phyloP scores from a whole-genome alignment of 352 stramenopile genomes.

The Phytophthora meadii region DNA sequence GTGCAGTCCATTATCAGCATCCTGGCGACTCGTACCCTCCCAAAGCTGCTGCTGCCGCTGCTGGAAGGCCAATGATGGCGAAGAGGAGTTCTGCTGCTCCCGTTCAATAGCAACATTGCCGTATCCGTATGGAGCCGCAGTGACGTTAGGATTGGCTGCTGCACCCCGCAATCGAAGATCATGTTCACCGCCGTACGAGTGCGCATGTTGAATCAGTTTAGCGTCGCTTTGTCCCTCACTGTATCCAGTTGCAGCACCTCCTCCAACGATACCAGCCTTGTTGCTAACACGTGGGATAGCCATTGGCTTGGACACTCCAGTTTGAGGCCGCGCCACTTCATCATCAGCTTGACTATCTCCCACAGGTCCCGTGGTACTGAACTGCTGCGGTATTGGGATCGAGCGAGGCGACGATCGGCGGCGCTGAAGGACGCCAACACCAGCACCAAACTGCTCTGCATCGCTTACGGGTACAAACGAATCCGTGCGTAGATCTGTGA shows the following conservation, averaged over 20 bases:
- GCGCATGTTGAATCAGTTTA: slow-evolving; percentile 60
- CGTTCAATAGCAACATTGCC: slow-evolving; percentile 75
- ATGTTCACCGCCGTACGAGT: slow-evolving; percentile 71
- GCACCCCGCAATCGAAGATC: slow-evolving; percentile 54
- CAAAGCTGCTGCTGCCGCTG: slow-evolving; percentile 44
- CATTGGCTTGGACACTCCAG: slow-evolving; percentile 79
- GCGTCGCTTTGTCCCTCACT: slow-evolving; percentile 26
- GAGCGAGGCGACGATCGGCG: slow-evolving; percentile 53
- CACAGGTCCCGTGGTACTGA: slow-evolving; percentile 23
- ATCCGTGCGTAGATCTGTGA: slow-evolving; percentile 29
- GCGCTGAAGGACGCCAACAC: slow-evolving; percentile 25
- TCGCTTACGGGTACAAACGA: slow-evolving; percentile 52
- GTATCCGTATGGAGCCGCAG: slow-evolving; percentile 76
- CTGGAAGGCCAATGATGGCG: slow-evolving; percentile 40
- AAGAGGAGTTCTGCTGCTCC: slow-evolving; percentile 34
- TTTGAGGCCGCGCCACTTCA: slow-evolving; percentile 30
- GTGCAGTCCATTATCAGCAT: slow-evolving; percentile 35
- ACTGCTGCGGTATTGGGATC: slow-evolving; percentile 35
- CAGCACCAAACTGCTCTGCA: slow-evolving; percentile 31
- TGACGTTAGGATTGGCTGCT: slow-evolving; percentile 68
- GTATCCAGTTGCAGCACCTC: slow-evolving; percentile 18
- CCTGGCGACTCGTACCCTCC: slow-evolving; percentile 36
- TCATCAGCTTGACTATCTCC: slow-evolving; percentile 7
- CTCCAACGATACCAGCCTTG: slow-evolving; percentile 39
- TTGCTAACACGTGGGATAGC: slow-evolving; percentile 72